phyloP scores from a whole-genome alignment of 164 flowering plant species.

The Annona cherimola region DNA sequence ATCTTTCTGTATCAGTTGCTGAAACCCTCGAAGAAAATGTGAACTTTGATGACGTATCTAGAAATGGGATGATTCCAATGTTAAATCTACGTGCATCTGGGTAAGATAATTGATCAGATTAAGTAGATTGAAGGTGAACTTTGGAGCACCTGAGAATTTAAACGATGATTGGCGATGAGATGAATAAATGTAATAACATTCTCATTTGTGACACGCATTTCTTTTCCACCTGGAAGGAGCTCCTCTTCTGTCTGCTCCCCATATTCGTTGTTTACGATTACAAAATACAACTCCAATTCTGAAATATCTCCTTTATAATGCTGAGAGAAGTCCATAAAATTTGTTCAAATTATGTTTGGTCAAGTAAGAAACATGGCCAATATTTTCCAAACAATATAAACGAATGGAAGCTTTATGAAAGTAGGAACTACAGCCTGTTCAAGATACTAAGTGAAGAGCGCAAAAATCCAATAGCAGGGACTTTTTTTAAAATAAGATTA shows the following conservation, averaged over 20 bases:
- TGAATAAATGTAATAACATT: conserved; percentile 85
- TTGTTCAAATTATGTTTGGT: background rate
- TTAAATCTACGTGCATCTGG: background rate
- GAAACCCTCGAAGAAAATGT: conserved; percentile 89
- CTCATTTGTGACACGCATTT: conserved; percentile 78
- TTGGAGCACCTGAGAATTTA: conserved; percentile 70
- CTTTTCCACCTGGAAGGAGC: conserved; percentile 78
- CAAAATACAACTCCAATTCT: conserved; percentile 85
- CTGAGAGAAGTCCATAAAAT: conserved; percentile 34
- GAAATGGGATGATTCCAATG: background rate
- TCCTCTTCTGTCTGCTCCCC: conserved; percentile 97
- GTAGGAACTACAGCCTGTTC: too few species aligned
- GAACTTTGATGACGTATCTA: conserved; percentile 96
- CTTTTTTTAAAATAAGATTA: too few species aligned
- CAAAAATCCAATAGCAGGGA: too few species aligned
- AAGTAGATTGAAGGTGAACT: background rate
- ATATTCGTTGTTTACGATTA: conserved; percentile 86
- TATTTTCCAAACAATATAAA: too few species aligned
- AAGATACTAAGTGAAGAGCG: too few species aligned
- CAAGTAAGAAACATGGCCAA: background rate
- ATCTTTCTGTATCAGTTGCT: conserved; percentile 80
- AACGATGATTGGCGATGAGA: conserved; percentile 80
- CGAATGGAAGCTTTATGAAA: background rate
- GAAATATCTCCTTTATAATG: conserved; percentile 77
- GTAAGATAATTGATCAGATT: background rate